These are phyloP conservation scores for Tephrocybe sp. DNA, from an alignment of 768 basidiomycete genomes.

Conservation along the genomic window DNA sequence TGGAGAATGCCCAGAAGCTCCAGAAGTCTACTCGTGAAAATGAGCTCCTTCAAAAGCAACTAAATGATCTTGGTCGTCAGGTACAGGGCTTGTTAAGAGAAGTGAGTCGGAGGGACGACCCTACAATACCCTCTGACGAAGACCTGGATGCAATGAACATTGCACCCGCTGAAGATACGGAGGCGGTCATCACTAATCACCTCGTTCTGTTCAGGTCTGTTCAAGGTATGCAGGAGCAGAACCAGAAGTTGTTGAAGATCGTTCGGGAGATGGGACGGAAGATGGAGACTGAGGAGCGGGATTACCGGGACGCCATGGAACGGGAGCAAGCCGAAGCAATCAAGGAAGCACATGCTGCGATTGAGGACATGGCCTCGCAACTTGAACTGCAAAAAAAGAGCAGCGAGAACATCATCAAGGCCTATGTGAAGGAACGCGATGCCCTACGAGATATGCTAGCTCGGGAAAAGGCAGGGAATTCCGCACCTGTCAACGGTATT, in stretches of 20 bases:
- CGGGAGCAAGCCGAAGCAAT: slow-evolving; percentile 79
- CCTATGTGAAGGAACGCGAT: slow-evolving; percentile 87
- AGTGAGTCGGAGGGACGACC: slow-evolving; percentile 79
- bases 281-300: slow-evolving; percentile 84
- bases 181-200: slow-evolving; percentile 83
- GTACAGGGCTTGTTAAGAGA: slow-evolving; percentile 79
- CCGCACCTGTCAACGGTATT: slow-evolving; percentile 17
- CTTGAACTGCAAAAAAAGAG: slow-evolving; percentile 76
- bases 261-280: slow-evolving; percentile 79
- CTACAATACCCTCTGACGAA: slow-evolving; percentile 73
- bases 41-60: slow-evolving; percentile 69
- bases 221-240: slow-evolving; percentile 83
- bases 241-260: slow-evolving; percentile 84
- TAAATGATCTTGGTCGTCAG: slow-evolving; percentile 83
- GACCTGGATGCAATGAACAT: slow-evolving; percentile 48
- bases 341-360: slow-evolving; percentile 85
- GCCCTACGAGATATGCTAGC: slow-evolving; percentile 75
- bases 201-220: slow-evolving; percentile 86
- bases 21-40: slow-evolving; percentile 59
- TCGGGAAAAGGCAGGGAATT: slow-evolving; percentile 37
- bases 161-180: slow-evolving; percentile 53
- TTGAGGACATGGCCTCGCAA: slow-evolving; percentile 74
- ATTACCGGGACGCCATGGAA: slow-evolving; percentile 69
- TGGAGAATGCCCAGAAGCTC: slow-evolving; percentile 65
- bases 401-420: slow-evolving; percentile 69